Base-by-base conservation (phyloP, 1,139 yeast genomes). In the Yamadazyma sp. region DNA sequence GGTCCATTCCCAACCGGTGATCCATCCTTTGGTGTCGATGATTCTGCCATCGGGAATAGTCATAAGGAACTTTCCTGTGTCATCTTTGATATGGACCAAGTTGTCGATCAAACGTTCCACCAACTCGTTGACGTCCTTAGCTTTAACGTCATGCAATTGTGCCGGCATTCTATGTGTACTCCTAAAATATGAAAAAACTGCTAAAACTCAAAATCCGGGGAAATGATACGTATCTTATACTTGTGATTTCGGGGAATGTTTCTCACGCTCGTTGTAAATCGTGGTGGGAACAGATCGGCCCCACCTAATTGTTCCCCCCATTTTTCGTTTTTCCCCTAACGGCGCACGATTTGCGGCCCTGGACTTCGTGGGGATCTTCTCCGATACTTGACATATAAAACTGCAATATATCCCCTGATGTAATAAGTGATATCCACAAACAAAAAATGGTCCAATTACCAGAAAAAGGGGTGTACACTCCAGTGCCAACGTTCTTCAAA, bases 401-500 rank as follows among this genome's bases (percentile, higher is more conserved):
- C 22, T 10, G 8, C 8, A 20, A 8, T 20, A 20, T 20, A 20
- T 8, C 22, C 22, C 22, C 22, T 20, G 12, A 6, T 24, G n/a
- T 10, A 5, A 9, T 9, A 11, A 24, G 4, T 24, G 4, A 10
- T 11, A n/a, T 12, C 16, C 29, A 26, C 29, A 6, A 9, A 24
- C 7, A 8, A 11, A 24, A 12, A 32, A 32, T 32, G 34, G 34
- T 15, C 17, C 22, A 33, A 12, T 37, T 45, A 23, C 51, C 51
- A 31, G 22, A 43, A 33, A 31, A 45, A 11, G 58, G 58, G 9
- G 50, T 67, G 34, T 68, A 65, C 50, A 58, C 71, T 5, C 73
- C 73, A 24, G 57, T 66, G 16, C 67, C 70, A 37, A 66, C 74
- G 2, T 67, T 64, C 47, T 66, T 61, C 59, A 59, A 64, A 37